Evolutionary conservation across 768 basidiomycete species (phyloP), one percentile per base, ranked within the genome.

Genomic region (Hirschioporus abietinus): DNA sequence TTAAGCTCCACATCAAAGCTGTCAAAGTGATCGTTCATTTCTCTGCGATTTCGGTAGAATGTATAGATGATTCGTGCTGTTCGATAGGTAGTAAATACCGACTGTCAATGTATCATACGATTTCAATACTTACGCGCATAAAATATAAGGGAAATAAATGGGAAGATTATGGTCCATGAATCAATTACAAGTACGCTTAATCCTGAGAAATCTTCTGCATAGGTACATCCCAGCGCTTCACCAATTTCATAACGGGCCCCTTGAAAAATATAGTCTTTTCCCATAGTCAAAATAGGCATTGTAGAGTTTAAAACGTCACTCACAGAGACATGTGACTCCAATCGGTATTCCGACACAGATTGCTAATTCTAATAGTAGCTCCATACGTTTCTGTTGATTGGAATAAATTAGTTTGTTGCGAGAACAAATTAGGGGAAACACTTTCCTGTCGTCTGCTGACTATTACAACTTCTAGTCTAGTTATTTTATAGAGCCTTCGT

Each of bases 381-480:
- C 42, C 12, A 52, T 12, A 20, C 42, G 42, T 15, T 15, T 52
- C 42, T 52, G 20, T 15, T 20, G 42, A 25, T 20, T 5, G 42
- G 20, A 5, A 5, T 15, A 15, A 3, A 52, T 52, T 15, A 36
- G 7, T 7, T 36, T 7, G 7, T 36, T 15, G 7, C 15, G 15
- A 52, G 42, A 15, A 52, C 20, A 12, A 6, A 15, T 12, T 52
- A 52, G 20, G 4, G 30, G 8, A 3, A 30, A 30, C 8, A 66
- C 72, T n/a, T 35, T 78, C 77, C 67, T 85, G 80, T 7, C 80
- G 81, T 35, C 72, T 79, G 24, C 84, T 83, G 60, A 82, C 78
- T 0, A 80, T 83, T 65, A 88, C 84, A 6, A 81, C 76, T 65
- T 79, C 79, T n/a, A 87, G 80, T 0, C 81, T 75, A 8, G 86